Evolutionary conservation across 495 filamentous ascomycete genomes (phyloP).

Genomic region (Penicillium lividum): DNA sequence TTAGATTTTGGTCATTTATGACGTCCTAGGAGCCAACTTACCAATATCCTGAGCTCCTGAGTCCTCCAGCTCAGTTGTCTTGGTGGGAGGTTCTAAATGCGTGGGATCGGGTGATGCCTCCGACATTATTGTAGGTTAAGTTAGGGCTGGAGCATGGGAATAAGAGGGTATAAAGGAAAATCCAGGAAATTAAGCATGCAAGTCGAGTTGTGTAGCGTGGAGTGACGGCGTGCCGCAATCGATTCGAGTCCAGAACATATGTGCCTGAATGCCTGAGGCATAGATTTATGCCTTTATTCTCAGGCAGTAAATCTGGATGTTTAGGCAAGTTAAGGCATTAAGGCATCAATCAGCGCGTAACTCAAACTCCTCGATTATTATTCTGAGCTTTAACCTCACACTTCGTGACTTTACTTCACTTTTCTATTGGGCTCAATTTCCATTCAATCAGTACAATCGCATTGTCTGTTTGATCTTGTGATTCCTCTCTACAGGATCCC

Average conservation of each 20-base stretch:
- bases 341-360: conserved; percentile 21
- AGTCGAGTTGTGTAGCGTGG: conserved; percentile 20
- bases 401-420: conserved; percentile 7
- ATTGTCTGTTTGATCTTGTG: conserved; percentile 11
- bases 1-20: conserved; percentile 11
- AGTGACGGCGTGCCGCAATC: conserved; percentile 36
- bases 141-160: conserved; percentile 22
- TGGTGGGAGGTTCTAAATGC: conserved; percentile 64
- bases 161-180: conserved; percentile 15
- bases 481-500: conserved; percentile 19
- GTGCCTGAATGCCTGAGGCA: conserved; percentile 32
- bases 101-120: conserved; percentile 42
- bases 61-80: conserved; percentile 66
- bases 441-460: conserved; percentile 8
- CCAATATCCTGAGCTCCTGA: conserved; percentile 81
- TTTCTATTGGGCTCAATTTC: conserved; percentile 15
- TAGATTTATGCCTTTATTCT: conserved; percentile 11
- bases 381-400: conserved; percentile 17
- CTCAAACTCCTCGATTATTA: conserved; percentile 32
- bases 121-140: conserved; percentile 37
- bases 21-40: conserved; percentile 39
- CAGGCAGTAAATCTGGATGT: conserved; percentile 6
- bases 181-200: conserved; percentile 19
- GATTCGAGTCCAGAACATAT: conserved; percentile 39
- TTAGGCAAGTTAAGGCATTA: neutral